phyloP scores from a whole-genome alignment of 78 protist genomes.

The Tieghemostelium lacteum region DNA sequence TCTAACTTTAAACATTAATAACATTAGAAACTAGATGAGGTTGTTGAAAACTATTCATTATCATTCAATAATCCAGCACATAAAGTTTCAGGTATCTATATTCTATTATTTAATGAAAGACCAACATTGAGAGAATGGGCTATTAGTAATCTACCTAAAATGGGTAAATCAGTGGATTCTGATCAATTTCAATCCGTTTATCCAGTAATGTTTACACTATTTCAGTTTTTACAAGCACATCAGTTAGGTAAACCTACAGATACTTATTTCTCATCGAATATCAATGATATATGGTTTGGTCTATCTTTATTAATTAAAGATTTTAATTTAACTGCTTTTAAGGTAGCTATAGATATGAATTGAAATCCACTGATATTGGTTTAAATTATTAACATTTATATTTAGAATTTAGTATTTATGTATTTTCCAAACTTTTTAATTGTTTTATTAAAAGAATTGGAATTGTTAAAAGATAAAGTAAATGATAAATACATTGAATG shows the following conservation, averaged over 20 bases:
- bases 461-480: background rate
- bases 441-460: background rate
- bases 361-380: too few relatives aligned
- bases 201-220: constrained; percentile 8
- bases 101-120: background rate
- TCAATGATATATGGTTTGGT: constrained; percentile 42
- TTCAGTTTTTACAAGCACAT: background rate
- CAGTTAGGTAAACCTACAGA: background rate
- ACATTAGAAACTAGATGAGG: background rate
- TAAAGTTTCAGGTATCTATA: constrained; percentile 42
- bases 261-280: constrained; percentile 18
- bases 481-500: too few relatives aligned
- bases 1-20: background rate
- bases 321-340: constrained; percentile 6
- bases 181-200: constrained; percentile 32
- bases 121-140: constrained; percentile 41
- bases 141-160: background rate
- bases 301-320: constrained; percentile 13
- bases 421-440: background rate
- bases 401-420: constrained; percentile 5
- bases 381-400: background rate
- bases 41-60: constrained; percentile 1
- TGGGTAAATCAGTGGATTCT: background rate
- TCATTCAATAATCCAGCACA: constrained; percentile 19
- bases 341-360: background rate